Evolutionary conservation across 2,329 filamentous ascomycete species (phyloP), one percentile per base, ranked within the genome.

Genomic region (Bipolaris cookei): DNA sequence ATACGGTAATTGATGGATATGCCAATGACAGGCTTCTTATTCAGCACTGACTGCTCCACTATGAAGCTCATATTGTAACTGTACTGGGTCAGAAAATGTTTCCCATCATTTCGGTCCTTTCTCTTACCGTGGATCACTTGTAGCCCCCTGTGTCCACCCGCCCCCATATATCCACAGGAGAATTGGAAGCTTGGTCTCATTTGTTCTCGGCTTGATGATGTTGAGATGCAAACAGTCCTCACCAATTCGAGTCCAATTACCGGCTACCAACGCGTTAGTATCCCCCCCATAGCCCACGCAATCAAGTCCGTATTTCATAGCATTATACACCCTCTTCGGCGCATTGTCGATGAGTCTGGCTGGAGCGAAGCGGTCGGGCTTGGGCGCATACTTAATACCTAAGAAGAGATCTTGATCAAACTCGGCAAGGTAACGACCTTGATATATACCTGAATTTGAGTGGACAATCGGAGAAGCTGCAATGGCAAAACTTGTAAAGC

Each of bases 221-320:
- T 79, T 80, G 8, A 80, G 58, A 53, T 75, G 76, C 5, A 80
- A 58, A 54, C 83, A 85, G 51, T 85, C 82, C 61, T 73, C 71
- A 3, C 70, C 67, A 8, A 72, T 28, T 20, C 50, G 62, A 3
- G 70, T 71, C 66, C 55, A 69, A 10, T 65, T 65, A 4, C 56
- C 47, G 8, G 56, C 54, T 18, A 71, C 67, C 11, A 72, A 58
- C 34, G 51, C 47, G 14, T 61, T 67, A 0, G 68, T 71, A 32
- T 72, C 70, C 7, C 62, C 65, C 0, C 70, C 70, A 56, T 72
- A 72, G 2, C 67, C 70, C 0, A 55, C 58, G 50, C 70, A 72
- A 30, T 72, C 70, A 14, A 69, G 11, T 7, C 70, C 70, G 56
- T 72, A 72, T 41, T 64, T 59, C 0, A 65, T 67, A 1, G 37